Percentiles rank a stretch among this genome's conserved stretches.
These are phyloP conservation scores for Phytopythium kandeliae DNA, from an alignment of 352 stramenopile species.

Conservation along the genomic window DNA sequence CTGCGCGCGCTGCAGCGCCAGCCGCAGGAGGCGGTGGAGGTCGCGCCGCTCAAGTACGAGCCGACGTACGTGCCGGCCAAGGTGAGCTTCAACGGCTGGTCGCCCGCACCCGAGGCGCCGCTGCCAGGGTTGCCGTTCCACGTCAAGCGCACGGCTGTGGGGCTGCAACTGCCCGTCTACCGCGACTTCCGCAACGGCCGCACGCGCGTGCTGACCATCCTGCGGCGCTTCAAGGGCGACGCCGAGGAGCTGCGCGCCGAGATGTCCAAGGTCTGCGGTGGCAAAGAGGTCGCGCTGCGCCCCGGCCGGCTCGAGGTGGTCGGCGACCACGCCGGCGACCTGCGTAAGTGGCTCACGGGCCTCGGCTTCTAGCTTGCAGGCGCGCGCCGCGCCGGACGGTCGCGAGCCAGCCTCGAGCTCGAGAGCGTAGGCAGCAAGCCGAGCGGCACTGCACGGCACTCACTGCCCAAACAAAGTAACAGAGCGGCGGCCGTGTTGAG, in stretches of 20 bases:
- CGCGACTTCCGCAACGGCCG: slow-evolving; percentile 81
- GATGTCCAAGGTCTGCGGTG: slow-evolving; percentile 82
- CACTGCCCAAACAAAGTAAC: no score
- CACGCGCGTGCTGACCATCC: slow-evolving; percentile 82
- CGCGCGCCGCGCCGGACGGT: no score
- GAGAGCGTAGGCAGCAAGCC: no score
- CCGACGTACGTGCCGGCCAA: slow-evolving; percentile 74
- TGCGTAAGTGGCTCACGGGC: slow-evolving; percentile 83
- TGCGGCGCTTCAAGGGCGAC: slow-evolving; percentile 77
- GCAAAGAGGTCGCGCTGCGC: slow-evolving; percentile 62
- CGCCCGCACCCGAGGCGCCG: slow-evolving; percentile 57
- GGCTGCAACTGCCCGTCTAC: slow-evolving; percentile 83
- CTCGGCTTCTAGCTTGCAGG: slow-evolving; percentile 75
- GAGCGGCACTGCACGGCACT: no score
- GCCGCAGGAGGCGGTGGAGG: slow-evolving; percentile 37
- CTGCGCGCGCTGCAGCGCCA: slow-evolving; percentile 64
- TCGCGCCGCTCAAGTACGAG: slow-evolving; percentile 78
- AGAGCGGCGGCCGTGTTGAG: not conserved
- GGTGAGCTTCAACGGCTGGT: slow-evolving; percentile 89
- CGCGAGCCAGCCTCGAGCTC: no score
- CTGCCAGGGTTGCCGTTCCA: slow-evolving; percentile 62
- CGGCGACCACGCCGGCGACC: slow-evolving; percentile 56
- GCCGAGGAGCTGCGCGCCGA: slow-evolving; percentile 69
- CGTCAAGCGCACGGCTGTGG: slow-evolving; percentile 77
- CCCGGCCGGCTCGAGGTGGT: slow-evolving; percentile 74